phyloP scores from a whole-genome alignment of 345 rosid species.

The Erucastrum elatum region DNA sequence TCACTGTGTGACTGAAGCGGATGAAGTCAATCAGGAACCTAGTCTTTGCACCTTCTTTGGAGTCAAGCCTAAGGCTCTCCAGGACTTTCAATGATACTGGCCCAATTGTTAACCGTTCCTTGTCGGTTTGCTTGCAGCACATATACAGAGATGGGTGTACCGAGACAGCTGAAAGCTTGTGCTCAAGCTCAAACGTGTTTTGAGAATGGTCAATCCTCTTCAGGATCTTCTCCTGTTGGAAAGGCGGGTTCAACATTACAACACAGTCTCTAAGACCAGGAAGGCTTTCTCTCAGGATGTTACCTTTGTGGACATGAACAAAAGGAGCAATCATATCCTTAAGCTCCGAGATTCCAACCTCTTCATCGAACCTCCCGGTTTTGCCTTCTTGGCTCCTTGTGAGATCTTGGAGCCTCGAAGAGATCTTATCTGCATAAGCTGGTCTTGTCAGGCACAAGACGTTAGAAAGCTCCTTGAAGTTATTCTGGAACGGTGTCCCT shows the following conservation, averaged over 20 bases:
- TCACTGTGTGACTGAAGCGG: slow-evolving; percentile 41
- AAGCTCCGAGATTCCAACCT: slow-evolving; percentile 35
- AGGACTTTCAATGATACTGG: slow-evolving; percentile 20
- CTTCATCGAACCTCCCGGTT: slow-evolving; percentile 43
- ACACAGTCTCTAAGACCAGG: slow-evolving; percentile 64
- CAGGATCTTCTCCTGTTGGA: slow-evolving; percentile 49
- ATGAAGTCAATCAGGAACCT: slow-evolving; percentile 58
- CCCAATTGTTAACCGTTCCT: slow-evolving; percentile 16
- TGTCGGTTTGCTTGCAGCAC: slow-evolving; percentile 10
- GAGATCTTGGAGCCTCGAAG: slow-evolving; percentile 32
- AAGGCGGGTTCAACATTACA: slow-evolving; percentile 51
- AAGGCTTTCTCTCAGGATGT: slow-evolving; percentile 54
- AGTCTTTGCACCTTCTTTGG: slow-evolving; percentile 59
- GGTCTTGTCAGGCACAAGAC: slow-evolving; percentile 58
- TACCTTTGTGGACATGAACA: slow-evolving; percentile 74
- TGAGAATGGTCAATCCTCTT: slow-evolving; percentile 36
- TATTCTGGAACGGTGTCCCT: slow-evolving; percentile 86
- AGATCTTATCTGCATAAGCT: slow-evolving; percentile 34
- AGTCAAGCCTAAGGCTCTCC: slow-evolving; percentile 28
- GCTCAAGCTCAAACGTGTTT: slow-evolving; percentile 30
- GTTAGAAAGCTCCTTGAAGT: slow-evolving; percentile 65
- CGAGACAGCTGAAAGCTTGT: slow-evolving; percentile 46
- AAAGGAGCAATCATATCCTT: slow-evolving; percentile 51
- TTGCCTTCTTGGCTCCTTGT: slow-evolving; percentile 38
- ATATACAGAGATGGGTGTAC: slow-evolving; percentile 61